These are phyloP conservation scores for Xerocomus spinulosus DNA, from an alignment of 768 basidiomycete genomes.

Conservation along the genomic window DNA sequence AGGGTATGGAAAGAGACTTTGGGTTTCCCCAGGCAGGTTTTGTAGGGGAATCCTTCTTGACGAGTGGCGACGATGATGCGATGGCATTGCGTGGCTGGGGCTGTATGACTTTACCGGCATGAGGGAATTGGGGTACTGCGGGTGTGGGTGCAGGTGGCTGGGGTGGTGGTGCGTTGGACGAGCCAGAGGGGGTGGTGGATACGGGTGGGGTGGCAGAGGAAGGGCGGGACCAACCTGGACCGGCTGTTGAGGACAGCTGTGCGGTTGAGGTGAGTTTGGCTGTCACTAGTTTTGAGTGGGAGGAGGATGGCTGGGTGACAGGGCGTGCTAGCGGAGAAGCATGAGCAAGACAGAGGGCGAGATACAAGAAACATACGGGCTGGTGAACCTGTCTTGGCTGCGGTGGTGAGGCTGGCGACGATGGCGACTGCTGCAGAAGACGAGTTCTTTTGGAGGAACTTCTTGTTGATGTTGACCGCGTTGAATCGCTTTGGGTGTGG, in stretches of 20 bases:
- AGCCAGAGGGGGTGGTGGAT: constrained; percentile 45
- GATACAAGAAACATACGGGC: constrained; percentile 42
- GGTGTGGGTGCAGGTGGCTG: constrained; percentile 37
- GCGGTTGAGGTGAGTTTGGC: constrained; percentile 76
- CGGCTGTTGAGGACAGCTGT: constrained; percentile 51
- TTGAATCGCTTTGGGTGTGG: constrained; percentile 81
- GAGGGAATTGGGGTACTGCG: constrained; percentile 49
- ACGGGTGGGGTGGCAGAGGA: constrained; percentile 65
- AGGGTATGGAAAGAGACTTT: constrained; percentile 32
- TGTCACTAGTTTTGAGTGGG: constrained; percentile 81
- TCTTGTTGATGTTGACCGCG: constrained; percentile 92
- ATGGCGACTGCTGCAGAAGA: constrained; percentile 45
- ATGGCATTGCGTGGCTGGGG: constrained; percentile 48
- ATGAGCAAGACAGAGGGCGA: constrained; percentile 5
- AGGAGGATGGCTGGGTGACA: constrained; percentile 44
- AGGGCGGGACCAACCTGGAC: constrained; percentile 75
- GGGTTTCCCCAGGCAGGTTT: constrained; percentile 76
- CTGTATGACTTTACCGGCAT: constrained; percentile 63
- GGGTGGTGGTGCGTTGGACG: constrained; percentile 43
- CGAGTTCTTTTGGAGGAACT: constrained; percentile 89
- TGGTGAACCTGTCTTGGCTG: constrained; percentile 48
- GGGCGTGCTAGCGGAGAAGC: constrained; percentile 51
- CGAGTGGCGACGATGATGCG: constrained; percentile 27
- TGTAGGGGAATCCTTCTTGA: constrained; percentile 28
- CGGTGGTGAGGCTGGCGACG: constrained; percentile 36